Base-by-base conservation (phyloP, 2,329 filamentous ascomycete species). In the Colletotrichum euphorbiae region DNA sequence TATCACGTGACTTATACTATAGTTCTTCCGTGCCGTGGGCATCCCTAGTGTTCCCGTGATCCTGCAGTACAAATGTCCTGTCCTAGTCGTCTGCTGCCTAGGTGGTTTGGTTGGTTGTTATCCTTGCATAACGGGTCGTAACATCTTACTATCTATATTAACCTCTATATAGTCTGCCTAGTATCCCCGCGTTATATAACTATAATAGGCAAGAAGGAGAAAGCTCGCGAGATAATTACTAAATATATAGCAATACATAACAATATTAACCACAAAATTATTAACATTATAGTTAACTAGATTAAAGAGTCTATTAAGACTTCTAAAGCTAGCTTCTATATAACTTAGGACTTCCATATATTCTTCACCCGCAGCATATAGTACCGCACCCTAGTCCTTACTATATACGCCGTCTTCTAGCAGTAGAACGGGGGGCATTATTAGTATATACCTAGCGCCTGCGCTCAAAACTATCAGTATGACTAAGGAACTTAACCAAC, bases 381-480 rank as follows among this genome's bases (percentile, higher is more conserved):
- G 43, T 84, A 79, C 70, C 77, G 82, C 24, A 74, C 84, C 4
- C 62, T 83, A 1, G 79, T 84, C 9, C 72, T 84, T 13, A 70
- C 80, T 17, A 72, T 84, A 7, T 84, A 84, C 71, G 83, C 80
- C 1, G 64, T 81, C 52, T 83, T 83, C 72, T 81, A 83, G 69
- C 79, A 81, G 61, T 83, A 81, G 81, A 67, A 68, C 55, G 81
- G 80, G 81, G 42, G 78, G 80, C n/a, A 81, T 83, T 66, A 81
- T 83, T 62, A 78, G 77, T 3, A 77, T 80, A 60, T 83, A 82
- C 65, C 76, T 80, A 45, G 72, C 75, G 13, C 78, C 78, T 2
- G 80, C 80, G 4, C 74, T 83, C 11, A 73, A 82, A 45, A 81
- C 79, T 2, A 77, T 83, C 52, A 80, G 81, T 4, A 78, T 83